phyloP scores from a whole-genome alignment of 257 asterid species.

The Nicotiana attenuata region DNA sequence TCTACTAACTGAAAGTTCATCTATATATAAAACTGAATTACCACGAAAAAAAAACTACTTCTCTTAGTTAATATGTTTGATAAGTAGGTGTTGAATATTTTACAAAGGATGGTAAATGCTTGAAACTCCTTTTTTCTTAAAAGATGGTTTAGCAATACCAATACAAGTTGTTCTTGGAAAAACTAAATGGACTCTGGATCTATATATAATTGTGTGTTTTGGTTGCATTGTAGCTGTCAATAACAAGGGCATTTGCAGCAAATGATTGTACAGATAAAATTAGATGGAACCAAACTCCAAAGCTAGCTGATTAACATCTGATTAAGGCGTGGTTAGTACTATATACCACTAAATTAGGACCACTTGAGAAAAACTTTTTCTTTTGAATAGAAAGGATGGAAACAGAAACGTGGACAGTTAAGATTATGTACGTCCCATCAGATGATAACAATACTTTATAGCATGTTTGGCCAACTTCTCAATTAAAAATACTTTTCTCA shows the following conservation, averaged over 20 bases:
- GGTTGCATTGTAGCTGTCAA: not conserved
- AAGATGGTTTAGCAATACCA: not conserved
- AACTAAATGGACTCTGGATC: not conserved
- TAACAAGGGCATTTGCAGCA: not conserved
- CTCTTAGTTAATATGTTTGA: too few species aligned
- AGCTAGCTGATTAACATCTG: not conserved
- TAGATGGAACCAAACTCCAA: not conserved
- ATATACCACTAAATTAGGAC: not conserved
- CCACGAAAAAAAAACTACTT: not conserved
- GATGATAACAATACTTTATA: not conserved
- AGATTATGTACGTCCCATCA: slow-evolving; percentile 13
- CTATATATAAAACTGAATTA: not conserved
- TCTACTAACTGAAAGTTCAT: too few species aligned
- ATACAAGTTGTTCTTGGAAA: not conserved
- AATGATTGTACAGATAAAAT: not conserved
- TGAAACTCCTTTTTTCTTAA: not conserved
- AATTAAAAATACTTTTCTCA: too few species aligned
- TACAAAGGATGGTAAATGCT: not conserved
- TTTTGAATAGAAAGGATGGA: not conserved
- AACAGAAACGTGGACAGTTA: slow-evolving; percentile 14
- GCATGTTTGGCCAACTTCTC: too few species aligned
- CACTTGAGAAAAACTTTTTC: not conserved
- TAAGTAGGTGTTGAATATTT: too few species aligned
- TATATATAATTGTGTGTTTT: not conserved
- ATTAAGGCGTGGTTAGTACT: not conserved